Base-by-base conservation (phyloP, 805 yeast species). In the Candida ovalis region DNA sequence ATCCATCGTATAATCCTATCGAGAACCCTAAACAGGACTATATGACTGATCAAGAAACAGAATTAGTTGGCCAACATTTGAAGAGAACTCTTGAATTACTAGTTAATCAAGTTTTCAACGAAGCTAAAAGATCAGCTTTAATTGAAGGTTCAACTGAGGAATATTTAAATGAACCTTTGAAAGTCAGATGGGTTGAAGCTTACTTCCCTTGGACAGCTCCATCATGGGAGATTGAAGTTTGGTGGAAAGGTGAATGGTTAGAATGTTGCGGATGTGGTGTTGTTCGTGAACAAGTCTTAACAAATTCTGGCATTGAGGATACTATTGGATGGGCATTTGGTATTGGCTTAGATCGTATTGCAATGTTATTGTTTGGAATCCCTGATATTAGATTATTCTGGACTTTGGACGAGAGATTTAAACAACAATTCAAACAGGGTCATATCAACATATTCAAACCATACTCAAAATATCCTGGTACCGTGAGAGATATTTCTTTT, bases 181-280 rank as follows among this genome's bases (percentile, higher is more conserved):
- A 80, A 61, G 87, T 91, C 18, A 77, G 98, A 57, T 94, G 99
- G 99, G 86, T 90, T 30, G 95, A 88, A 60, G 96, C 94, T 0
- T 88, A 83, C 60, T 94, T 94, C 72, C 99, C 99, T 3, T 94
- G 98, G 97, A 94, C 99, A 2, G 82, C 96, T 1, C 99, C 99
- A 3, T 87, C 96, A 39, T 94, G 96, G 95, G 97, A 94, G 62
- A 89, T 95, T 56, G 99, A 94, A 68, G 96, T 94, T 4, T 90
- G 95, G 91, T 94, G 98, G 97, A 88, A 90, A 63, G 96, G 94
- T 45, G 96, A 91, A 57, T 94, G 99, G 99, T 74, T 94, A 32
- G 99, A 94, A 70, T 83, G 96, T 64, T 88, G 96, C 61, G 99
- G 99, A 0, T 88, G 96, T 69, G 99, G 99, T 23, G 76, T 92